phyloP scores from a whole-genome alignment of 1,284 basidiomycete genomes.

The Ustilago lituana region DNA sequence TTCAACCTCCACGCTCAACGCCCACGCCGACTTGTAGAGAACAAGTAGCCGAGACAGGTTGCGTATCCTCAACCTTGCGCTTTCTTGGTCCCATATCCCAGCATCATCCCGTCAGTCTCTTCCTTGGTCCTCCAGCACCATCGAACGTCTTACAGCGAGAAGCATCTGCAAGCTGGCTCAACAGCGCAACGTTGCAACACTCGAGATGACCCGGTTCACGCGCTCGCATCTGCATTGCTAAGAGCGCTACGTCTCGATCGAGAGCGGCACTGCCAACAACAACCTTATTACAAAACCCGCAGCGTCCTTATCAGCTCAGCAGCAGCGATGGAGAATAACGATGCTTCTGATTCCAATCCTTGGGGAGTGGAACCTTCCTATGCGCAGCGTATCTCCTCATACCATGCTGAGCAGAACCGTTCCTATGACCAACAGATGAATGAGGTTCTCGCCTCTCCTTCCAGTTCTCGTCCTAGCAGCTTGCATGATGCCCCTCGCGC shows the following conservation, averaged over 20 bases:
- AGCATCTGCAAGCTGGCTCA: no score
- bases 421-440: constrained; percentile 28
- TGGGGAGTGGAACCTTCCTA: constrained; percentile 37
- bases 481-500: constrained; percentile 2
- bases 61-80: neutral
- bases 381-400: constrained; percentile 19
- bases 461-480: neutral
- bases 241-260: neutral
- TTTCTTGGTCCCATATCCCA: neutral
- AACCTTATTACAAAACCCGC: no score
- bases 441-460: constrained; percentile 26
- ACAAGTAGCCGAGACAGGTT: constrained; percentile 10
- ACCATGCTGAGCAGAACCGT: constrained; percentile 13
- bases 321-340: constrained; percentile 20
- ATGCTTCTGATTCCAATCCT: constrained; percentile 31
- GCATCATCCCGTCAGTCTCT: constrained; percentile 1
- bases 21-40: neutral
- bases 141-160: no score
- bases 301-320: neutral
- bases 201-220: neutral
- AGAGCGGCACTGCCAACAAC: neutral
- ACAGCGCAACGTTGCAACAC: no score
- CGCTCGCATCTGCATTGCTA: neutral
- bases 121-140: neutral
- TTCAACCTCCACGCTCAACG: constrained; percentile 17